These are phyloP conservation scores for Fusarium multiceps DNA, from an alignment of 2,329 filamentous ascomycete species.

Conservation along the genomic window DNA sequence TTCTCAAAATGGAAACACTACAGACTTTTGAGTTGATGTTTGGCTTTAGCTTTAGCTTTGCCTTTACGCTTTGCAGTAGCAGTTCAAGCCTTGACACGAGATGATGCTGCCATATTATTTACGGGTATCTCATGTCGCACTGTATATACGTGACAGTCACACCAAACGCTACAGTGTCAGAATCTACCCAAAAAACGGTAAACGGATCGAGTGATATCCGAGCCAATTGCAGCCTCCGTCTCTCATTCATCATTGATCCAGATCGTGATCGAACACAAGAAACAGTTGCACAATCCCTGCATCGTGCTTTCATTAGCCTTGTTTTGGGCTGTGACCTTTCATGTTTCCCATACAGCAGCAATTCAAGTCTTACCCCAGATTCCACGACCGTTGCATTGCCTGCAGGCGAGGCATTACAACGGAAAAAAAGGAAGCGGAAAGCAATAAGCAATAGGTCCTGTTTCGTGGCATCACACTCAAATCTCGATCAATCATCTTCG, in stretches of 20 bases:
- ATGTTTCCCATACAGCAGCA: not conserved
- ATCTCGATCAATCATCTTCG: not conserved
- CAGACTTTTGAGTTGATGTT: constrained; percentile 14
- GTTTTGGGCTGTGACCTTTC: constrained; percentile 13
- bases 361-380: constrained; percentile 34
- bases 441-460: not conserved
- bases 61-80: constrained; percentile 1
- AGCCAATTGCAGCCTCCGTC: constrained; percentile 26
- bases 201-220: constrained; percentile 29
- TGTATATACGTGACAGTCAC: not conserved
- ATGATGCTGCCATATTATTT: not conserved
- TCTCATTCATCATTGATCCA: constrained; percentile 25
- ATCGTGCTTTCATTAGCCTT: constrained; percentile 16
- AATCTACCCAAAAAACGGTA: not conserved
- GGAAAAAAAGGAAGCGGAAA: not conserved
- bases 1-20: constrained; percentile 32
- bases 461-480: constrained; percentile 1
- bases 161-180: constrained; percentile 21
- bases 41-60: not conserved
- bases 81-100: not conserved
- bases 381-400: constrained; percentile 18
- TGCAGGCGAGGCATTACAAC: constrained; percentile 4
- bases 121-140: constrained; percentile 8
- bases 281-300: constrained; percentile 33
- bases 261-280: constrained; percentile 32